Evolutionary conservation across 1,284 basidiomycete species (phyloP).

Genomic region (Golubevia pallescens): DNA sequence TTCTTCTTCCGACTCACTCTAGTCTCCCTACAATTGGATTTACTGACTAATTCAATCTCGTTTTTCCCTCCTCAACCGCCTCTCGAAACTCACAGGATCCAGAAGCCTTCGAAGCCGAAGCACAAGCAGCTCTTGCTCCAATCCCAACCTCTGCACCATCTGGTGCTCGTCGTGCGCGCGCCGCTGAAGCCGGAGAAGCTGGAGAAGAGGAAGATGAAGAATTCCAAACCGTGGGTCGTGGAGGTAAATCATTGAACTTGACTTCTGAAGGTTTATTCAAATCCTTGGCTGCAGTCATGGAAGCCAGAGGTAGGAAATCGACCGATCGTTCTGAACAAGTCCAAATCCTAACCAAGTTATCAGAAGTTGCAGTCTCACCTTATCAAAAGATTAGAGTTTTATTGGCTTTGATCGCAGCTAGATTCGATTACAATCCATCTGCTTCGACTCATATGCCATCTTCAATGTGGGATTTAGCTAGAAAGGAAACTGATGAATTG

Average conservation of each 20-base stretch:
- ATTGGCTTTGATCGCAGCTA: conserved; percentile 88
- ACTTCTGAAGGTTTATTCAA: conserved; percentile 92
- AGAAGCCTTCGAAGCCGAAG: conserved; percentile 14
- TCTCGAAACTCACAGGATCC: conserved; percentile 1
- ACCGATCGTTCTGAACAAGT: conserved; percentile 96
- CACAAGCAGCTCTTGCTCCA: conserved; percentile 14
- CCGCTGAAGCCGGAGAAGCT: conserved; percentile 53
- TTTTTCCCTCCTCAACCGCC: not conserved
- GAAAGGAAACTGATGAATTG: conserved; percentile 85
- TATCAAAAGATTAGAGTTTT: conserved; percentile 96
- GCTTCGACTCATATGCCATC: conserved; percentile 85
- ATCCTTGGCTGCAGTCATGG: conserved; percentile 86
- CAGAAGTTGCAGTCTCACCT: conserved; percentile 77
- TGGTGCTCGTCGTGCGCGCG: conserved; percentile 16
- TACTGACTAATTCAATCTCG: no score
- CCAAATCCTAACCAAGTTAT: conserved; percentile 83
- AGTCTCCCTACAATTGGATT: no score
- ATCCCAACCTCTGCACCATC: not conserved
- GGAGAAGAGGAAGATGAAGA: conserved; percentile 72
- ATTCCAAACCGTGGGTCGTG: conserved; percentile 90
- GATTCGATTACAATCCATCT: conserved; percentile 95
- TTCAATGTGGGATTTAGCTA: conserved; percentile 87
- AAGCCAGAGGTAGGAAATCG: conserved; percentile 95
- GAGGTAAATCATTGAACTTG: conserved; percentile 82
- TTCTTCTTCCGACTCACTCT: no score